These are phyloP conservation scores for Psilocybe azurescens DNA, from an alignment of 768 basidiomycete species.

Conservation along the genomic window DNA sequence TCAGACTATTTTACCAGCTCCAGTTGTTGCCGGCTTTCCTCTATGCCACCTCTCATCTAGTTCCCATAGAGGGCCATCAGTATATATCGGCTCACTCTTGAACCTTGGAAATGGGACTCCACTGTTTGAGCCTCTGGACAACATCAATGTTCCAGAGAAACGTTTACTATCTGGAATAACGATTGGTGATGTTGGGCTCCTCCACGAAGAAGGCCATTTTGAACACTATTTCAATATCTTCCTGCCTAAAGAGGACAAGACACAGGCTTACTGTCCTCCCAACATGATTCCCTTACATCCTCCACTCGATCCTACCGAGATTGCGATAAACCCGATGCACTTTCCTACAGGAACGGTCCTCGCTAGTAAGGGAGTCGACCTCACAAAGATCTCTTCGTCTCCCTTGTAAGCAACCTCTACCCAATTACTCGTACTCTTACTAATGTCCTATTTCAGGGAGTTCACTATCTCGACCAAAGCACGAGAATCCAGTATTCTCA, in stretches of 20 bases:
- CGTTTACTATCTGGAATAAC: neutral
- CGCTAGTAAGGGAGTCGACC: slow-evolving; percentile 9
- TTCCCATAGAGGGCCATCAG: no score
- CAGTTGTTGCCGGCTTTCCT: no score
- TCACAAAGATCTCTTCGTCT: neutral
- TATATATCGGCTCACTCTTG: no score
- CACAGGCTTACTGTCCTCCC: neutral
- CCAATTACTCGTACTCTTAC: neutral
- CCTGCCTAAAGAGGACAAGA: neutral
- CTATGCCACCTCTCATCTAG: no score
- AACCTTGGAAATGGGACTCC: no score
- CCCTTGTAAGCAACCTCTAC: slow-evolving; percentile 7
- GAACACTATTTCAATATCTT: slow-evolving; percentile 17
- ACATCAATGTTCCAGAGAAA: no score
- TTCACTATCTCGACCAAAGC: slow-evolving; percentile 8
- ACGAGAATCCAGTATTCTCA: slow-evolving; percentile 10
- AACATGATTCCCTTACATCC: slow-evolving; percentile 9
- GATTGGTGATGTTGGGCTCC: slow-evolving; percentile 15
- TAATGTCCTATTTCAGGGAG: neutral
- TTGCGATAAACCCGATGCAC: neutral
- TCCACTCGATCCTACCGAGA: neutral
- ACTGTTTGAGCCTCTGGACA: no score
- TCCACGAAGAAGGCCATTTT: slow-evolving; percentile 5
- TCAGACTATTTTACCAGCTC: no score
- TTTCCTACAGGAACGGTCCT: slow-evolving; percentile 16